Conservation (phyloP, 2,329 filamentous ascomycete genomes). For the Leptographium procerum region DNA sequence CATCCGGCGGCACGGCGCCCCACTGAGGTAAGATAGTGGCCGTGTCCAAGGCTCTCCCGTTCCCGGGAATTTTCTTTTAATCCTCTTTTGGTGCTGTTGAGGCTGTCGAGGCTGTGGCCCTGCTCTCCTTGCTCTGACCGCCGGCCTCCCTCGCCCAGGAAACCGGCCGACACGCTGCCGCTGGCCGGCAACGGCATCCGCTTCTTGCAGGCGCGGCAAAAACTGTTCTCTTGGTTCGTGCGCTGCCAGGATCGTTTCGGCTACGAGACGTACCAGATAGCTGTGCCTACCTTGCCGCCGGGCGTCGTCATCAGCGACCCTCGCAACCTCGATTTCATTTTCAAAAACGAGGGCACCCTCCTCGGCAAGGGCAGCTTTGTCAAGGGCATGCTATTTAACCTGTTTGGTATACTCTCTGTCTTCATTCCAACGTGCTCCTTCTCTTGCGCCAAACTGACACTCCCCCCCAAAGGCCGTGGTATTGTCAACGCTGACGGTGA, state of each 20-base stretch:
- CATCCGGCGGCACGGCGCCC: constrained; percentile 11
- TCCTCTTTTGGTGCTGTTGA: neutral
- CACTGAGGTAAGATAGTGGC: constrained; percentile 9
- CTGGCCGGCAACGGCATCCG: constrained; percentile 49
- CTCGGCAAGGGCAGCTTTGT: constrained; percentile 55
- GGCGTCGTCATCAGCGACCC: constrained; percentile 54
- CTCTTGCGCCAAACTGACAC: neutral
- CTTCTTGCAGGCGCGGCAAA: constrained; percentile 48
- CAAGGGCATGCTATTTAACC: constrained; percentile 45
- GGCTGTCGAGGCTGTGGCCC: neutral
- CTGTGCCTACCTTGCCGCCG: constrained; percentile 49
- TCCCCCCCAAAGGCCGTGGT: constrained; percentile 42
- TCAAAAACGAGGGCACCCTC: constrained; percentile 43
- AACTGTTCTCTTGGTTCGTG: constrained; percentile 51
- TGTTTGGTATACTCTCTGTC: constrained; percentile 36
- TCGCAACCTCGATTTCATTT: constrained; percentile 48
- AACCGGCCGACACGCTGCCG: constrained; percentile 39
- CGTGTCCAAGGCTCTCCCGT: neutral
- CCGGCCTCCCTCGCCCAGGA: constrained; percentile 19
- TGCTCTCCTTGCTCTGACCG: no score
- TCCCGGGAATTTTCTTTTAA: neutral
- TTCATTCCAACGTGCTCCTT: neutral
- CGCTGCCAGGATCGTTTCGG: constrained; percentile 44
- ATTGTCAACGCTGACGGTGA: constrained; percentile 58
- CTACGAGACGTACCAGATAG: constrained; percentile 49